These are phyloP conservation scores for Sophora flavescens DNA, from an alignment of 306 rosid species.

Conservation along the genomic window DNA sequence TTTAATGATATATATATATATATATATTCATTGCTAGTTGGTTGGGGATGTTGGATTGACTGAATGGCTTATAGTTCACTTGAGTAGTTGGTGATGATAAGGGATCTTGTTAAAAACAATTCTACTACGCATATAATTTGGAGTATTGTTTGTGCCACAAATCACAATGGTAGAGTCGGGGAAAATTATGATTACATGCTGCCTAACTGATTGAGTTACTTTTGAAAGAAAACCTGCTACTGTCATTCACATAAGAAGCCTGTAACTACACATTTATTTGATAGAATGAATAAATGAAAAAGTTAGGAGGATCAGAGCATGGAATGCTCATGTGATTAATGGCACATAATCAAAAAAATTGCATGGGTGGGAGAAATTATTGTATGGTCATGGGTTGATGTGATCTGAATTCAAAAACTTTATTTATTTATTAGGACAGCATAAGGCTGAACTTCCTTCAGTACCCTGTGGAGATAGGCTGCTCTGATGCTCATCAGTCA, in stretches of 20 bases:
- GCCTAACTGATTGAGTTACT: neutral
- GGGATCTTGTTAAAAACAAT: neutral
- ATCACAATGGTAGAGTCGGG: neutral
- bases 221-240: neutral
- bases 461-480: neutral
- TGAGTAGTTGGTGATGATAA: neutral
- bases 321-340: constrained; percentile 7
- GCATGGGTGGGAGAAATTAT: constrained; percentile 12
- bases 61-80: neutral
- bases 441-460: constrained; percentile 38
- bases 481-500: constrained; percentile 25
- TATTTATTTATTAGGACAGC: neutral
- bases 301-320: constrained; percentile 6
- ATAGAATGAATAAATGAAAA: neutral
- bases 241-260: neutral
- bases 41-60: neutral
- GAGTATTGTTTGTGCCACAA: neutral
- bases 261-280: constrained; percentile 9
- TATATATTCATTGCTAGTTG: neutral
- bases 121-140: neutral
- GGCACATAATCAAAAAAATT: neutral
- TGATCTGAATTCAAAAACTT: neutral
- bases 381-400: constrained; percentile 9
- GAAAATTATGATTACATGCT: neutral
- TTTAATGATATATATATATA: too few species aligned